Evolutionary conservation across 352 stramenopile species (phyloP).

Genomic region (Phytophthora brassicae): DNA sequence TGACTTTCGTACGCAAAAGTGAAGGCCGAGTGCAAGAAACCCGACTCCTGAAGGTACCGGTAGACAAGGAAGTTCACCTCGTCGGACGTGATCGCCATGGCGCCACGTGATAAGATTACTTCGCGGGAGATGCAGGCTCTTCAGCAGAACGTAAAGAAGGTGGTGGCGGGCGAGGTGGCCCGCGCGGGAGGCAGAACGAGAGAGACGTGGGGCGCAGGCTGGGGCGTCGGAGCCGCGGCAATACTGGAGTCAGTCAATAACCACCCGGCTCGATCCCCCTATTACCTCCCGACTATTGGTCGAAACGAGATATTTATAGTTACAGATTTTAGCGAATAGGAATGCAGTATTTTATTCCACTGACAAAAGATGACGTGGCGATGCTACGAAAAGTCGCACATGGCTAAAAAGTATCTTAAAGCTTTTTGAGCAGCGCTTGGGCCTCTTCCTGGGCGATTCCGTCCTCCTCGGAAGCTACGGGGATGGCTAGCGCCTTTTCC

Average conservation of each 20-base stretch:
- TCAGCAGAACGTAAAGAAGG: too few relatives aligned
- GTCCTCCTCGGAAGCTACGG: conserved; percentile 64
- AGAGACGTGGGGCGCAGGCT: conserved; percentile 10
- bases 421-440: conserved; percentile 62
- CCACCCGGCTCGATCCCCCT: conserved; percentile 14
- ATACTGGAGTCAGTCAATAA: conserved; percentile 36
- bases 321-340: too few relatives aligned
- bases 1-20: conserved; percentile 99
- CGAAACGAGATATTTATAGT: not conserved
- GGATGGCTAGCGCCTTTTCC: conserved; percentile 65
- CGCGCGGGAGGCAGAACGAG: conserved; percentile 13
- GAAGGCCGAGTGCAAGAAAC: conserved; percentile 97
- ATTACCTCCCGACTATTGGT: not conserved
- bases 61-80: conserved; percentile 99
- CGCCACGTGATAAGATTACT: not conserved
- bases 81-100: conserved; percentile 92
- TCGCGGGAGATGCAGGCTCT: too few relatives aligned
- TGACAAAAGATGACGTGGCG: not conserved
- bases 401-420: conserved; percentile 29
- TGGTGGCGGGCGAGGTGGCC: conserved; percentile 11
- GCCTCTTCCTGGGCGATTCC: conserved; percentile 70
- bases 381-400: not conserved
- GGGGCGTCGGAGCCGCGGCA: conserved; percentile 16
- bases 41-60: conserved; percentile 96
- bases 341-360: not conserved